phyloP scores from a whole-genome alignment of 1,139 yeast species.

The Ogataea hybrid region DNA sequence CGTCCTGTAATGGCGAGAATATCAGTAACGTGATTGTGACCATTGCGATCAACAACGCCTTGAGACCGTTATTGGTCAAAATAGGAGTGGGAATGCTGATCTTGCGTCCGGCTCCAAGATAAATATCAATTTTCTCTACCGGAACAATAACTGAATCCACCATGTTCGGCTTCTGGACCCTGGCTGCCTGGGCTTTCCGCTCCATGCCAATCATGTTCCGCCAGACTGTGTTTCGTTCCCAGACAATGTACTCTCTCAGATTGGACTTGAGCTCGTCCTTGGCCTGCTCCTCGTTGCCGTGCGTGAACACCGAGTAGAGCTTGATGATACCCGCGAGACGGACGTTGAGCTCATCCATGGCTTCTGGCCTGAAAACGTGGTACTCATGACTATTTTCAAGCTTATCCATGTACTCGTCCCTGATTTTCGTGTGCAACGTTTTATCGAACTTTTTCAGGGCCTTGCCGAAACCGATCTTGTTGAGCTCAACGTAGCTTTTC shows the following conservation, averaged over 20 bases:
- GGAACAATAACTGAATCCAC: constrained; percentile 11
- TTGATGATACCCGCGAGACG: constrained; percentile 48
- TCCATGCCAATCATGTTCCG: constrained; percentile 91
- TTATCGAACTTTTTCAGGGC: constrained; percentile 91
- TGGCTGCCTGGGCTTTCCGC: constrained; percentile 60
- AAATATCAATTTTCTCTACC: constrained; percentile 21
- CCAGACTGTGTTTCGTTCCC: constrained; percentile 98
- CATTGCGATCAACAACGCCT: constrained; percentile 43
- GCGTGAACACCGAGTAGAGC: constrained; percentile 45
- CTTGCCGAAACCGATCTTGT: constrained; percentile 84
- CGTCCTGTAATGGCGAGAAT: constrained; percentile 61
- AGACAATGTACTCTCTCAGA: constrained; percentile 86
- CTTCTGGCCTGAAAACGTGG: constrained; percentile 46
- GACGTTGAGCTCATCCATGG: constrained; percentile 45
- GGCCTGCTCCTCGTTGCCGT: constrained; percentile 50
- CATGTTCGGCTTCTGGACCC: constrained; percentile 29
- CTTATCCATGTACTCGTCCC: constrained; percentile 45
- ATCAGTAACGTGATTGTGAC: constrained; percentile 47
- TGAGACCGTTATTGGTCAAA: constrained; percentile 31
- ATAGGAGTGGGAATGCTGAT: constrained; percentile 23
- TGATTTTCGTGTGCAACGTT: constrained; percentile 61
- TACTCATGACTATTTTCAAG: constrained; percentile 32
- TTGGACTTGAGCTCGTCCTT: constrained; percentile 69
- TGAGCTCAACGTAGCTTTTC: constrained; percentile 76
- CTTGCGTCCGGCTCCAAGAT: constrained; percentile 27